Percentiles rank a stretch among this genome's conserved stretches.
Conservation (phyloP, 257 asterid genomes). For the Salvia hispanica region DNA sequence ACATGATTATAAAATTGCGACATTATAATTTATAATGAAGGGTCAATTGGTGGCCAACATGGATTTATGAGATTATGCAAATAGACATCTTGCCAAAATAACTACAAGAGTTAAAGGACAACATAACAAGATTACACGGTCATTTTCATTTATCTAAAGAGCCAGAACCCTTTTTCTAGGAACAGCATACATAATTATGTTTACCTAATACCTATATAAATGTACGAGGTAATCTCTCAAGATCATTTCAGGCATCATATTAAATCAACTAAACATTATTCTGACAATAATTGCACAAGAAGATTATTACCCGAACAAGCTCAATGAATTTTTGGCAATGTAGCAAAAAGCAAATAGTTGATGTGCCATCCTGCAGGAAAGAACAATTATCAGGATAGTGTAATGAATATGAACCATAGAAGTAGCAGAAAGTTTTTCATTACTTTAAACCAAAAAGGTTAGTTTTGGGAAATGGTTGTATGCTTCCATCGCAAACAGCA, state of each 20-base stretch:
- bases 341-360: slow-evolving; percentile 75
- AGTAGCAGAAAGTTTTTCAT: slow-evolving; percentile 7
- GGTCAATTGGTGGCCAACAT: not conserved
- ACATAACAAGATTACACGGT: too few relatives aligned
- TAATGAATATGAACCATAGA: slow-evolving; percentile 21
- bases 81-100: not conserved
- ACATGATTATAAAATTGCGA: slow-evolving; percentile 7
- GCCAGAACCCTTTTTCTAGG: not conserved
- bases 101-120: not conserved
- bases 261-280: not conserved
- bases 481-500: not conserved
- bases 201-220: not conserved
- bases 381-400: slow-evolving; percentile 27
- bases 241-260: not conserved
- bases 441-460: slow-evolving; percentile 7
- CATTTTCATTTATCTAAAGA: not conserved
- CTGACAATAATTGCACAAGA: slow-evolving; percentile 19
- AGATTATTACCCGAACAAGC: slow-evolving; percentile 74
- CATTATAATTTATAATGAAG: not conserved
- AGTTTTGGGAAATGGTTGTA: not conserved
- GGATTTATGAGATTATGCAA: not conserved
- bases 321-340: slow-evolving; percentile 87
- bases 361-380: slow-evolving; percentile 67
- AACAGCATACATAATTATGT: not conserved
- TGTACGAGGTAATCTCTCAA: not conserved